Conservation (phyloP, 2,329 filamentous ascomycete genomes). For the Colletotrichum navitas region DNA sequence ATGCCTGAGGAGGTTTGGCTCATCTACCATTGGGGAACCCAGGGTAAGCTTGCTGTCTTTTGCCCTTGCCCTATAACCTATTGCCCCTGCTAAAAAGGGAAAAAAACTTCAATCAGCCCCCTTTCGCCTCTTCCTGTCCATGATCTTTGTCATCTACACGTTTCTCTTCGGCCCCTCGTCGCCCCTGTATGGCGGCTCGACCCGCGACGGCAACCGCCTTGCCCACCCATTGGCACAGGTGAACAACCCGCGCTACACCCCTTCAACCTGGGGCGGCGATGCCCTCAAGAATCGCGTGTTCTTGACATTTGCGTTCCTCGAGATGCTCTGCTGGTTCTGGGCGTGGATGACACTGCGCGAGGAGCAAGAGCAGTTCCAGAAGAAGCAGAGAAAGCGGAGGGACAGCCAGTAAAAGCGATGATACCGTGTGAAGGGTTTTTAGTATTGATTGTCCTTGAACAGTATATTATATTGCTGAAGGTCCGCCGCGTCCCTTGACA, state of each 20-base stretch:
- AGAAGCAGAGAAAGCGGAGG: conserved; percentile 54
- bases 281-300: conserved; percentile 85
- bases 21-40: conserved; percentile 74
- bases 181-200: conserved; percentile 57
- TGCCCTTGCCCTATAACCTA: conserved; percentile 45
- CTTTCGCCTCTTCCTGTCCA: conserved; percentile 74
- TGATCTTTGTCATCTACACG: conserved; percentile 72
- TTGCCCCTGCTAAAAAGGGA: conserved; percentile 20
- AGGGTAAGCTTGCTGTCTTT: conserved; percentile 67
- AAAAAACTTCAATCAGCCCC: conserved; percentile 59
- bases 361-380: conserved; percentile 63
- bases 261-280: conserved; percentile 68
- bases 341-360: conserved; percentile 78
- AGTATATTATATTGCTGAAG: background rate
- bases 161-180: conserved; percentile 70
- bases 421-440: background rate
- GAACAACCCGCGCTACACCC: conserved; percentile 53
- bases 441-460: background rate
- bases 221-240: conserved; percentile 52
- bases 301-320: conserved; percentile 87
- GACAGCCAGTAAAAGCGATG: background rate
- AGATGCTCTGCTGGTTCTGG: conserved; percentile 91
- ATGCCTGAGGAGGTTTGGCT: conserved; percentile 75
- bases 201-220: conserved; percentile 48
- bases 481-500: background rate